Evolutionary conservation across 495 filamentous ascomycete species (phyloP), one percentile per base, ranked within the genome.

Genomic region (Penicillium chermesinum): DNA sequence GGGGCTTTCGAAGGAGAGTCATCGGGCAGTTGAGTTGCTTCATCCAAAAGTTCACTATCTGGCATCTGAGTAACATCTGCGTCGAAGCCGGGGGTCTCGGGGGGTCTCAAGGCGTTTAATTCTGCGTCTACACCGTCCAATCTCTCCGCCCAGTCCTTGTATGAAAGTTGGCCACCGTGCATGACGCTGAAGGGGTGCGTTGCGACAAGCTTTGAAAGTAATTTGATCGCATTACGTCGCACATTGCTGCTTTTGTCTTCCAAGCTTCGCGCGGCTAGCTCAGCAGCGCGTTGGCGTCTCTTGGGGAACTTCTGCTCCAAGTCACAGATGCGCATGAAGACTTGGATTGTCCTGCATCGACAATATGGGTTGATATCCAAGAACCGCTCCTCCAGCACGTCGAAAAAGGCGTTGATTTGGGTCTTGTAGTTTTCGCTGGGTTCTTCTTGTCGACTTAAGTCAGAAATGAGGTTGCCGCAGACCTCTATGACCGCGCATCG

Each of bases 201-300:
- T 22, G 87, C 85, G 45, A 97, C 85, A 8, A 99, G 73, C 43
- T 86, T 86, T 1, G 84, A 86, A 12, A 97, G 74, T 21, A 99
- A 71, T 57, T 94, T 96, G 63, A 99, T 94, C 0, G 94, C 90
- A 61, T 97, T 96, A 33, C 89, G 82, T 52, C 93, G 77, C 16
- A 97, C 93, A 62, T 97, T 91, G 63, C 94, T 97, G 65, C 93
- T 97, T 72, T 95, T 99, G 69, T 99, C 93, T 64, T 95, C 88
- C 17, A 99, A 73, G 59, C 91, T 96, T 54, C 86, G 78, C 33
- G 87, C 81, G 6, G 93, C 90, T 10, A 96, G 70, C 57, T 94
- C 87, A 13, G 94, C 86, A 0, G 83, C 89, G 49, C 77, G 81
- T 65, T 96, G 91, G 50, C 93, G 76, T 32, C 90, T 79, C 70